These are phyloP conservation scores for Asterochloris erici DNA, from an alignment of 139 green algal species.

Conservation along the genomic window DNA sequence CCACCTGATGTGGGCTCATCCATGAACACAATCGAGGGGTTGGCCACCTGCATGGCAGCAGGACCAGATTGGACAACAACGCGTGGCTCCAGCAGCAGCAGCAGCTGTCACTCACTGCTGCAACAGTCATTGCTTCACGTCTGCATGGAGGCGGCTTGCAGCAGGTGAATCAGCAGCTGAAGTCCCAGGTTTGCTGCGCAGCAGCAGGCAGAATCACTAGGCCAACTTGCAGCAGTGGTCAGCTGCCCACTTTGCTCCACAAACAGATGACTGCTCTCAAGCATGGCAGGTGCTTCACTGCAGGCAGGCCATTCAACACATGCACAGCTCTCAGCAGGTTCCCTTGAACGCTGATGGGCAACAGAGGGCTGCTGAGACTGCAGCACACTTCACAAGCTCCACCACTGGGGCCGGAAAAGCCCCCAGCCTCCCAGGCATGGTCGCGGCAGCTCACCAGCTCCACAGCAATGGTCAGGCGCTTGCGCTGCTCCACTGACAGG, in stretches of 20 bases:
- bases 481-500: slow-evolving; percentile 82
- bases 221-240: too few relatives aligned
- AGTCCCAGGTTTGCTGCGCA: too few relatives aligned
- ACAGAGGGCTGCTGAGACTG: too few relatives aligned
- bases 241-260: too few relatives aligned
- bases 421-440: slow-evolving; percentile 73
- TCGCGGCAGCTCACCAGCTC: slow-evolving; percentile 78
- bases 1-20: slow-evolving; percentile 34
- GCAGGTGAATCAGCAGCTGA: too few relatives aligned
- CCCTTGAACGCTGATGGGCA: too few relatives aligned
- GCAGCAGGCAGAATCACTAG: too few relatives aligned
- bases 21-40: slow-evolving; percentile 28
- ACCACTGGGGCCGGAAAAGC: slow-evolving; percentile 34
- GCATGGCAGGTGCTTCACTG: background rate
- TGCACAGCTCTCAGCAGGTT: background rate
- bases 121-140: too few relatives aligned
- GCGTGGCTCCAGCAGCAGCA: too few relatives aligned
- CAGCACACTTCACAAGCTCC: background rate
- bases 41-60: background rate
- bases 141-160: too few relatives aligned
- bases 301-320: background rate
- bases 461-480: slow-evolving; percentile 90
- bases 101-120: too few relatives aligned
- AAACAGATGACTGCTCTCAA: background rate
- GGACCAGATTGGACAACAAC: too few relatives aligned